Evolutionary conservation across 192 early-diverging fungal genomes (phyloP), one percentile per base, ranked within the genome.

Genomic region (Chytriomyces hyalinus): DNA sequence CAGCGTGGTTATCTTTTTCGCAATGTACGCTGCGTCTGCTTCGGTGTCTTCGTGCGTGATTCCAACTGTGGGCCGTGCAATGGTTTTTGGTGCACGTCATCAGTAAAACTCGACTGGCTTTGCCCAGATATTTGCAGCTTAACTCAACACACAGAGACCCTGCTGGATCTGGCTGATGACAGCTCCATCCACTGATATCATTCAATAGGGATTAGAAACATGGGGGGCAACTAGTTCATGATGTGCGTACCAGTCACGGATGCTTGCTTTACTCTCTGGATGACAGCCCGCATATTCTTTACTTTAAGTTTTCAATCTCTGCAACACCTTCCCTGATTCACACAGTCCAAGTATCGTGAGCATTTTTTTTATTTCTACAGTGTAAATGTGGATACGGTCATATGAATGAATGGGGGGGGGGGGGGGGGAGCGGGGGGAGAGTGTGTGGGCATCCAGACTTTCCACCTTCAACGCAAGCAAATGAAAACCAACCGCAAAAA

Each of bases 1-100:
- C 24, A 97, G 80, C 50, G 80, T 91, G 0, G 93, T 81, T 24
- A 98, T 78, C 83, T 98, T 98, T 20, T 88, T 89, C 1, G 92
- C 91, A 87, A 97, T 92, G 76, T 91, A 96, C 24, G 94, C 93
- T 50, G 95, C 81, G 83, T 98, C 95, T 17, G 90, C 88, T 43
- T 81, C 78, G 2, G 77, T 71, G 43, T 78, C 77, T 8, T 72
- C 77, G 9, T 20, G 17, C 13, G 13, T 24, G 45, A 77, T 77
- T 8, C 76, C 76, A 45, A 77, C 75, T 65, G 64, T 57, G 53
- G 51, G 10, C n/a, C 15, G 4, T 57, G 1, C 53, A 57, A 5
- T 13, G 15, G 13, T 57, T 26, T 26, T 26, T 20, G 15, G 53
- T 13, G 53, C 0, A 65, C 13, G 64, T 4, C 1, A 43, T 11